A percentile compares a stretch with the other conserved stretches of the same genome.
These are phyloP conservation scores for Cercospora sojina DNA, from an alignment of 2,329 filamentous ascomycete genomes.

Conservation along the genomic window DNA sequence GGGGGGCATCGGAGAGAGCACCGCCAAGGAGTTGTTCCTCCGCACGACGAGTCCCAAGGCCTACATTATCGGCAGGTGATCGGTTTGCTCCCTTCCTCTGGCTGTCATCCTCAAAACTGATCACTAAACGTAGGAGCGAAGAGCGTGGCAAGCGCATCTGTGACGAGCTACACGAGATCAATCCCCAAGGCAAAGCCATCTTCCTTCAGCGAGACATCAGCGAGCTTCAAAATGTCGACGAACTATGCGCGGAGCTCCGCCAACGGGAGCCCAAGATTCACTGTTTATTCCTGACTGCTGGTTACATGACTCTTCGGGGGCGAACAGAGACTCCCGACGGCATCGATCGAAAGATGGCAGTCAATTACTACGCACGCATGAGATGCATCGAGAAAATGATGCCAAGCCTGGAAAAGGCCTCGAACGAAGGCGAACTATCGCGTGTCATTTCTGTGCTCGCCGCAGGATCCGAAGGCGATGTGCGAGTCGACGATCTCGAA, in stretches of 20 bases:
- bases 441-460: constrained; percentile 58
- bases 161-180: constrained; percentile 41
- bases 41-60: constrained; percentile 41
- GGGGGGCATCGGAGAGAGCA: constrained; percentile 46
- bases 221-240: constrained; percentile 44
- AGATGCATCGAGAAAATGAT: constrained; percentile 59
- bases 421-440: constrained; percentile 42
- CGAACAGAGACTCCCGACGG: constrained; percentile 57
- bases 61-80: constrained; percentile 46
- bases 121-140: constrained; percentile 34
- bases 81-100: not conserved
- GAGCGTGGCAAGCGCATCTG: constrained; percentile 41
- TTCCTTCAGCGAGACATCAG: constrained; percentile 48
- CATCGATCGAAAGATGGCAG: constrained; percentile 52
- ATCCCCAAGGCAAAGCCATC: constrained; percentile 39
- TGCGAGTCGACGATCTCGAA: constrained; percentile 51
- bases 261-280: constrained; percentile 55
- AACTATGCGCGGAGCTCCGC: constrained; percentile 50
- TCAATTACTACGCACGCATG: constrained; percentile 59
- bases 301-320: constrained; percentile 47
- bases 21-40: constrained; percentile 45
- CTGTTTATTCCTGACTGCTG: constrained; percentile 55
- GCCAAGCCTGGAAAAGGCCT: constrained; percentile 52
- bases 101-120: not conserved
- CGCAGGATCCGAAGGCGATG: constrained; percentile 52